phyloP scores from a whole-genome alignment of 2,329 filamentous ascomycete species.

The Colletotrichum musae region DNA sequence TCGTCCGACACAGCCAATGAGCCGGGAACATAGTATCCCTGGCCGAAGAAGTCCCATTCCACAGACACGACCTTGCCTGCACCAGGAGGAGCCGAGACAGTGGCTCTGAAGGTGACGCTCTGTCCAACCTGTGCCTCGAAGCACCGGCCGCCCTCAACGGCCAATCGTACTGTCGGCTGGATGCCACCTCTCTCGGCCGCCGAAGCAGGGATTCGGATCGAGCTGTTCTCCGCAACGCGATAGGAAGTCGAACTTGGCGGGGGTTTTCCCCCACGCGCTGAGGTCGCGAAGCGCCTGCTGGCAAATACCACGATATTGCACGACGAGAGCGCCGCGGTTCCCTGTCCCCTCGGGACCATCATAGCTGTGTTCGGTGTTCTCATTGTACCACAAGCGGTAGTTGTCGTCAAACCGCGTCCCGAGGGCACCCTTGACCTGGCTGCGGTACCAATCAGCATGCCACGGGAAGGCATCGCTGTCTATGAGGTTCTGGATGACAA shows the following conservation, averaged over 20 bases:
- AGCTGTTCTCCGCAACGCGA: slow-evolving; percentile 22
- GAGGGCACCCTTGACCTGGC: slow-evolving; percentile 30
- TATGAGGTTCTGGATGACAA: slow-evolving; percentile 43
- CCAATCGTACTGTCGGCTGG: slow-evolving; percentile 41
- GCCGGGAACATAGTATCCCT: background rate
- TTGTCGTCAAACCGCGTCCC: slow-evolving; percentile 37
- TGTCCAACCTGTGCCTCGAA: slow-evolving; percentile 6
- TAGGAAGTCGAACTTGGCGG: slow-evolving; percentile 38
- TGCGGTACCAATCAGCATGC: slow-evolving; percentile 46
- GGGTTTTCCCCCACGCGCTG: slow-evolving; percentile 34
- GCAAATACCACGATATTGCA: slow-evolving; percentile 39
- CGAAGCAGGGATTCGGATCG: slow-evolving; percentile 30
- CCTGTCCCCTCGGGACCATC: slow-evolving; percentile 2
- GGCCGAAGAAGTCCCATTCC: slow-evolving; percentile 41
- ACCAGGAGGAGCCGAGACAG: slow-evolving; percentile 18
- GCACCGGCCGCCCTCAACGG: background rate
- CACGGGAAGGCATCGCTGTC: slow-evolving; percentile 45
- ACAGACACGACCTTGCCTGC: slow-evolving; percentile 40
- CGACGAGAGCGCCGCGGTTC: background rate
- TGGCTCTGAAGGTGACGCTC: slow-evolving; percentile 22
- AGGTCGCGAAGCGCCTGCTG: slow-evolving; percentile 44
- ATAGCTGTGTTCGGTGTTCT: slow-evolving; percentile 43
- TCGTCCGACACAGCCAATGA: background rate
- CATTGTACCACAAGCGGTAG: slow-evolving; percentile 44
- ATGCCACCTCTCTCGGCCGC: slow-evolving; percentile 41